Percentiles rank a stretch among this genome's conserved stretches.
phyloP scores from a whole-genome alignment of 208 protist genomes.

The Trypanosoma brucei region DNA sequence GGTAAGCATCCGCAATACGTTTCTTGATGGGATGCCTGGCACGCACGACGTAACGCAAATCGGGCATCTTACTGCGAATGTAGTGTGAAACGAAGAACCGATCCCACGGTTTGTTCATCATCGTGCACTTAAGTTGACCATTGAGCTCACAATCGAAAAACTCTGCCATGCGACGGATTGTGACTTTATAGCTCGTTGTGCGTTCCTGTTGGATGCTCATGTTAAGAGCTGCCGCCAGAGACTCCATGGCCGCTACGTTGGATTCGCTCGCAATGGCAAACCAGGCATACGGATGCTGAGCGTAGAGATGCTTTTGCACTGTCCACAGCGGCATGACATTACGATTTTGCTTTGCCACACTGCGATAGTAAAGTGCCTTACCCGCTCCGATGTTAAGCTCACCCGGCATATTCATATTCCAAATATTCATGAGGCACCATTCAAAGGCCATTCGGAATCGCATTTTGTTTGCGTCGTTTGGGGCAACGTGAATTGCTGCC shows the following conservation, averaged over 20 bases:
- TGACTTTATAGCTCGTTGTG: constrained; percentile 69
- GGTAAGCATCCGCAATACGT: constrained; percentile 68
- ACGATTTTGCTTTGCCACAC: constrained; percentile 82
- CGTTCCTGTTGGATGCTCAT: constrained; percentile 70
- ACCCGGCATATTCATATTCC: constrained; percentile 86
- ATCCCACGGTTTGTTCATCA: constrained; percentile 81
- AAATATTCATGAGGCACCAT: constrained; percentile 85
- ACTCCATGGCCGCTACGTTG: constrained; percentile 48
- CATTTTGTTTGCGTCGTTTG: constrained; percentile 66
- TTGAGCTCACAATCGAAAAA: constrained; percentile 79
- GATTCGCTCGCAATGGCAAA: constrained; percentile 78
- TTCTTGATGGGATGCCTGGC: constrained; percentile 85
- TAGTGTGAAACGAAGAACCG: constrained; percentile 83
- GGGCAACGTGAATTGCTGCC: constrained; percentile 40
- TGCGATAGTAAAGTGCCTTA: constrained; percentile 71
- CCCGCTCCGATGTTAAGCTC: constrained; percentile 89
- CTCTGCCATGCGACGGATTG: constrained; percentile 61
- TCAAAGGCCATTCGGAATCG: constrained; percentile 73
- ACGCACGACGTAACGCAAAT: constrained; percentile 82
- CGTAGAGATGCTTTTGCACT: constrained; percentile 74
- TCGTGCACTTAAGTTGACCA: constrained; percentile 63
- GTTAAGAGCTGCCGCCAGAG: constrained; percentile 41
- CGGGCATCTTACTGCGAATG: constrained; percentile 75
- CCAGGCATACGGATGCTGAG: constrained; percentile 82
- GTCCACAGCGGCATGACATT: constrained; percentile 81